Evolutionary conservation across 768 basidiomycete species (phyloP), one percentile per base, ranked within the genome.

Genomic region (Tricholoma furcatifolium): DNA sequence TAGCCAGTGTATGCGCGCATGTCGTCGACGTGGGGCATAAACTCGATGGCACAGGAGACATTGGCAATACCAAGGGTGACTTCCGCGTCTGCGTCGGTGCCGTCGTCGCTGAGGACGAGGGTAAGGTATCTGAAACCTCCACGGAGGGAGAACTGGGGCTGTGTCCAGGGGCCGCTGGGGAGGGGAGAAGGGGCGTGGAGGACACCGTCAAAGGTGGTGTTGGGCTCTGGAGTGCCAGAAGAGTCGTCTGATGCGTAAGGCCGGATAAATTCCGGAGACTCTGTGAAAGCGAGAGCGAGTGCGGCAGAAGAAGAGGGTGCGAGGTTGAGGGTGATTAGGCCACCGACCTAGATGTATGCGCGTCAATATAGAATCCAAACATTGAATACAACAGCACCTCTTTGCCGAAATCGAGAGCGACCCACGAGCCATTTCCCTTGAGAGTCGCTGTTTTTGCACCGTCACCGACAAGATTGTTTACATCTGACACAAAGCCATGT

Each of bases 71-170:
- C 27, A 27, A 27, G 27, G 73, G 7, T 69, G 15, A 80, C 63
- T 0, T 68, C 50, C 0, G 60, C 58, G 15, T 62, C 63, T 6
- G 65, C 64, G 11, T 65, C 68, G 5, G 74, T 74, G 0, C 66
- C 64, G 11, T 65, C 68, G 5, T 74, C 74, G 0, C n/a, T 10
- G 15, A 42, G 15, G 4, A 76, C 71, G 12, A 83, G 67, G 0
- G 80, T 81, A 14, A 84, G 68, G 58, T 71, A 83, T 8, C 81
- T 72, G 54, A 79, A 82, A 2, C 81, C 81, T 3, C 81, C 82
- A 6, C 81, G 67, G 12, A 83, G 63, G 1, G 67, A 62, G 3
- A 64, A 63, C 1, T 72, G 56, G 2, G 80, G 79, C 54, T 82
- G 80, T 0, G 72, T 76, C 79, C 79, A 83, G 40, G 66, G 62